phyloP scores from a whole-genome alignment of 2,329 filamentous ascomycete genomes.

The Alternaria viburni region DNA sequence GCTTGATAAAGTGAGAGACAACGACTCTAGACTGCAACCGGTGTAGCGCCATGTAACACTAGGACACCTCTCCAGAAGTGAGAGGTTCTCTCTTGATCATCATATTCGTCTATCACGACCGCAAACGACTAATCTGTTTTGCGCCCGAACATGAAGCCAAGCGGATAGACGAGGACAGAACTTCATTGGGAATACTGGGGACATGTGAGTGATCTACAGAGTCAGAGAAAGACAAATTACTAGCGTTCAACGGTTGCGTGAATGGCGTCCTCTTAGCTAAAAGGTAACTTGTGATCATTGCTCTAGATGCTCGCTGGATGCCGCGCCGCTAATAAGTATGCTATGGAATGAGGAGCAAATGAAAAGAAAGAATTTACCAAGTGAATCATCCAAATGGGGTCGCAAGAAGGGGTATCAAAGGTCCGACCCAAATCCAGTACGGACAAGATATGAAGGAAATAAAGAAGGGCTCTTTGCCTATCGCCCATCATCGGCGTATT shows the following conservation, averaged over 20 bases:
- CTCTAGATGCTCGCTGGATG: not conserved
- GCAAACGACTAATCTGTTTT: too few relatives aligned
- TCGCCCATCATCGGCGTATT: not conserved
- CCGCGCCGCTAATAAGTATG: not conserved
- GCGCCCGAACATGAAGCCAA: too few relatives aligned
- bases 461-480: not conserved
- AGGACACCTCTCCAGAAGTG: too few relatives aligned
- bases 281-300: not conserved
- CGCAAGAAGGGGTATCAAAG: conserved; percentile 39
- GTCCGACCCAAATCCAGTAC: conserved; percentile 27
- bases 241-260: too few relatives aligned
- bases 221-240: too few relatives aligned
- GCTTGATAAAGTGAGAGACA: not conserved
- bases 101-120: too few relatives aligned
- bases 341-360: not conserved
- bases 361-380: not conserved
- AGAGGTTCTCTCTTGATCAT: too few relatives aligned
- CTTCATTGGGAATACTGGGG: too few relatives aligned
- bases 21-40: not conserved
- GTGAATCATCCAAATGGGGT: not conserved
- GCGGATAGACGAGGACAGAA: too few relatives aligned
- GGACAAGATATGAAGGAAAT: conserved; percentile 5
- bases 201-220: too few relatives aligned
- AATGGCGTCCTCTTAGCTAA: not conserved
- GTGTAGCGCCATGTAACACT: not conserved